phyloP scores from a whole-genome alignment of 768 basidiomycete genomes.

The Sarcomyxa edulis region DNA sequence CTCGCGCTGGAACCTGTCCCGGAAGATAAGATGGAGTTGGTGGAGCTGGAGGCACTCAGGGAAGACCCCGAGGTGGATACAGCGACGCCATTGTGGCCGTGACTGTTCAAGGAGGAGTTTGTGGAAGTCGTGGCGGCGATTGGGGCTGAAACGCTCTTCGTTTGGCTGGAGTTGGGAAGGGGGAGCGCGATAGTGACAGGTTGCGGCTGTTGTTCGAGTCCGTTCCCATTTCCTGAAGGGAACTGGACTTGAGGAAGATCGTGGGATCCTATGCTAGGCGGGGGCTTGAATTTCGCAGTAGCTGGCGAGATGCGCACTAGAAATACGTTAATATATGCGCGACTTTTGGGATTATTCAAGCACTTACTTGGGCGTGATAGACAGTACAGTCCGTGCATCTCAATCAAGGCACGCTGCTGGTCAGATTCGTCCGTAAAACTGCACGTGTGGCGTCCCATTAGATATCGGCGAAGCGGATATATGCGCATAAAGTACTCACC shows the following conservation, averaged over 20 bases:
- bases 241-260: constrained; percentile 46
- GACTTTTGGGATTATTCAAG: constrained; percentile 3
- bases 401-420: constrained; percentile 83
- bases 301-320: constrained; percentile 89
- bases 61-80: constrained; percentile 43
- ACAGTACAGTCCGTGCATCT: constrained; percentile 90
- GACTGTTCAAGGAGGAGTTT: constrained; percentile 23
- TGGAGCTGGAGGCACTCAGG: constrained; percentile 34
- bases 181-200: constrained; percentile 46
- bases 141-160: constrained; percentile 68
- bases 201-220: constrained; percentile 27
- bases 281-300: constrained; percentile 80
- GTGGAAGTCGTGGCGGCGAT: constrained; percentile 45
- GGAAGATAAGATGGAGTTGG: constrained; percentile 42
- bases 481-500: constrained; percentile 46
- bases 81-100: constrained; percentile 28
- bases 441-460: constrained; percentile 12
- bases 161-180: constrained; percentile 35
- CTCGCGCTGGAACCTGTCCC: constrained; percentile 50
- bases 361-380: constrained; percentile 80
- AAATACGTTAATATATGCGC: constrained; percentile 25
- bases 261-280: constrained; percentile 31
- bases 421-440: constrained; percentile 88
- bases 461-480: constrained; percentile 6
- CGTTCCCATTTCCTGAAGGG: constrained; percentile 21